phyloP scores from a whole-genome alignment of 345 rosid genomes.

The Eucalyptus decipiens region DNA sequence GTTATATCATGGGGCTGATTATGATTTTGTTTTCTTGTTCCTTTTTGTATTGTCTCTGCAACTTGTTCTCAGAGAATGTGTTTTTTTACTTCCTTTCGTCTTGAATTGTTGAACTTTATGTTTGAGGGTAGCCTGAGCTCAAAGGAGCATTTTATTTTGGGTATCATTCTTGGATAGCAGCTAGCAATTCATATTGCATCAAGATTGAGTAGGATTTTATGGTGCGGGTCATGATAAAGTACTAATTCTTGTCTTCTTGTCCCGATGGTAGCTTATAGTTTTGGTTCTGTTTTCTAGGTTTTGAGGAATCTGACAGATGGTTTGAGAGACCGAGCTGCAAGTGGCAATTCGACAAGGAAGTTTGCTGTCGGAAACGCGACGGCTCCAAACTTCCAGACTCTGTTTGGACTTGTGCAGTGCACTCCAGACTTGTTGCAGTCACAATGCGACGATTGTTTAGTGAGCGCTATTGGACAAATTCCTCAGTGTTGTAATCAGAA shows the following conservation, averaged over 20 bases:
- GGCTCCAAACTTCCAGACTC: background rate
- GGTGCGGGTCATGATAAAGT: fast-evolving
- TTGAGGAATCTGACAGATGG: background rate
- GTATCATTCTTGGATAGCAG: background rate
- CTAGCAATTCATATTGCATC: background rate
- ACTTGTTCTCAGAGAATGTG: background rate
- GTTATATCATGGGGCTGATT: background rate
- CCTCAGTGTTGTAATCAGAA: background rate
- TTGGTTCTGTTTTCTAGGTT: background rate
- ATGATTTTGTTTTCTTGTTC: background rate
- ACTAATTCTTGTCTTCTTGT: background rate
- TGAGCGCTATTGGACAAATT: background rate
- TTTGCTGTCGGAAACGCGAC: background rate
- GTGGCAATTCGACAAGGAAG: background rate
- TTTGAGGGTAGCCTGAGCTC: background rate
- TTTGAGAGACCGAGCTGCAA: background rate
- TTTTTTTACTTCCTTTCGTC: background rate
- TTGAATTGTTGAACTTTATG: background rate
- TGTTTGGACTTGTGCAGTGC: background rate
- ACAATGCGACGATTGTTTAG: background rate
- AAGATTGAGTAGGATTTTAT: background rate
- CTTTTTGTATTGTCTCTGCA: background rate
- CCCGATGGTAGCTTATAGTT: fast-evolving
- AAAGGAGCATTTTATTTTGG: background rate
- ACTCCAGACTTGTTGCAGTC: background rate